phyloP scores from a whole-genome alignment of 164 flowering plant species.

The Vitis amurensis region DNA sequence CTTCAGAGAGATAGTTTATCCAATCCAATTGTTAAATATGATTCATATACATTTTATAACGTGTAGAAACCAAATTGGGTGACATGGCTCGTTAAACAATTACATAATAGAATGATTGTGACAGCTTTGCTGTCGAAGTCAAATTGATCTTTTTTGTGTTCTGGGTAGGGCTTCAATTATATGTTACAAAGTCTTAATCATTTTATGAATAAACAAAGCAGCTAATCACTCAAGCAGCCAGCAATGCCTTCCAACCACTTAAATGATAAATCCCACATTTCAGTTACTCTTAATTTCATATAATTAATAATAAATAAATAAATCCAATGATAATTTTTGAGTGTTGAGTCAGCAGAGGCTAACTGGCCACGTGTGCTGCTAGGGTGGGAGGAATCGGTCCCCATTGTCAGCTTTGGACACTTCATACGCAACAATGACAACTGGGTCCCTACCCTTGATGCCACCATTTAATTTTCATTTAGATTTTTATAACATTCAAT shows the following conservation, averaged over 20 bases:
- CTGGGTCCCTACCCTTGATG: slow-evolving; percentile 18
- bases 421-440: slow-evolving; percentile 27
- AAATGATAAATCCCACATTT: neutral
- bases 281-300: slow-evolving; percentile 1
- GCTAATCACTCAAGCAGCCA: neutral
- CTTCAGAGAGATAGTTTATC: too few species aligned
- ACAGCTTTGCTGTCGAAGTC: slow-evolving; percentile 15
- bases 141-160: slow-evolving; percentile 8
- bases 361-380: slow-evolving; percentile 38
- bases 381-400: slow-evolving; percentile 28
- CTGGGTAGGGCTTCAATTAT: slow-evolving; percentile 2
- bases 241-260: neutral
- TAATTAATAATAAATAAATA: too few species aligned
- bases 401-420: slow-evolving; percentile 20
- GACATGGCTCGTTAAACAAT: too few species aligned
- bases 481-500: too few species aligned
- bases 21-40: too few species aligned
- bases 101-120: slow-evolving; percentile 6
- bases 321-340: neutral
- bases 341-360: neutral
- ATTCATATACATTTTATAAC: too few species aligned
- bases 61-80: too few species aligned
- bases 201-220: neutral
- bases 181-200: slow-evolving; percentile 24
- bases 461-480: neutral